These are phyloP conservation scores for Naganishia vaughanmartiniae DNA, from an alignment of 768 basidiomycete genomes.

Conservation along the genomic window DNA sequence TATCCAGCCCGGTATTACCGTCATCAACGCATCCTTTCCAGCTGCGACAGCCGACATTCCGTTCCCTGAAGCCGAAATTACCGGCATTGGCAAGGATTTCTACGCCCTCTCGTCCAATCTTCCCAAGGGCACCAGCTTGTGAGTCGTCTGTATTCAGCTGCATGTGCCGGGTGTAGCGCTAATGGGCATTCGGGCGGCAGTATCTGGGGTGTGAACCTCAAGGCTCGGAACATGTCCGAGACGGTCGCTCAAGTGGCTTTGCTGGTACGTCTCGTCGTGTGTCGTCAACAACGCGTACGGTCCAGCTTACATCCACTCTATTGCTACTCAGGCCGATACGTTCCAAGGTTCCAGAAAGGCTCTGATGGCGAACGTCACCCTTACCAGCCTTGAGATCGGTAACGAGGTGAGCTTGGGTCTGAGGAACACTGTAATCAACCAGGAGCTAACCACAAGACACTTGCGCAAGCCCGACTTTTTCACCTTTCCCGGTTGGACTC, in stretches of 20 bases:
- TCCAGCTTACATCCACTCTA: background rate
- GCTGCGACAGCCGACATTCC: constrained; percentile 25
- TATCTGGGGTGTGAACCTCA: constrained; percentile 26
- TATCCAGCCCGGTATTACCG: constrained; percentile 26
- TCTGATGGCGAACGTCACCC: constrained; percentile 13
- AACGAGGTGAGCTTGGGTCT: constrained; percentile 20
- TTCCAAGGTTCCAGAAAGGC: constrained; percentile 6
- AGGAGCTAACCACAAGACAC: background rate
- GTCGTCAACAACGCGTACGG: background rate
- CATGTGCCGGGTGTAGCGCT: background rate
- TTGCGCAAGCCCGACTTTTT: constrained; percentile 26
- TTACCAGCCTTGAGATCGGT: constrained; percentile 30
- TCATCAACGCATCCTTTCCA: constrained; percentile 34
- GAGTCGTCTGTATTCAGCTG: background rate
- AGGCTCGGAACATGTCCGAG: constrained; percentile 26
- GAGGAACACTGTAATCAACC: background rate
- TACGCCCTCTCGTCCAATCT: constrained; percentile 33
- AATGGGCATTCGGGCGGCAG: background rate
- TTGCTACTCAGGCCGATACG: constrained; percentile 5
- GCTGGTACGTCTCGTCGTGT: constrained; percentile 16
- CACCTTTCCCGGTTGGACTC: constrained; percentile 24
- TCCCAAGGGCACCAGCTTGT: constrained; percentile 32
- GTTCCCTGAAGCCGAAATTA: constrained; percentile 27
- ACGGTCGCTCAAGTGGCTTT: constrained; percentile 28
- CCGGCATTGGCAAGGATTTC: constrained; percentile 33